Conservation (phyloP, 2,329 filamentous ascomycete genomes). For the Hortaea werneckii region DNA sequence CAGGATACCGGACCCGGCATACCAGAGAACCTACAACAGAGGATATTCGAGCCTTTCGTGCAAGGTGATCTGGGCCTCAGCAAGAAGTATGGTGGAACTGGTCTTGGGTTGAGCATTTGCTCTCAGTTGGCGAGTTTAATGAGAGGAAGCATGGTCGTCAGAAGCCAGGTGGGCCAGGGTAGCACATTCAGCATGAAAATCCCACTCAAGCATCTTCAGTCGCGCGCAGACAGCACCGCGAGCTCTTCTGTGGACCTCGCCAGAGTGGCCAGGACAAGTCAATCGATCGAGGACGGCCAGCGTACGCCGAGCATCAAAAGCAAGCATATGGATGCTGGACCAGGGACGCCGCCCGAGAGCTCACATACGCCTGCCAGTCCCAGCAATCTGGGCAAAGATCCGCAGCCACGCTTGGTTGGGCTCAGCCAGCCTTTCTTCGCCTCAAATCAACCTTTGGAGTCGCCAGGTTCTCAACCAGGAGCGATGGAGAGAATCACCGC, state of each 20-base stretch:
- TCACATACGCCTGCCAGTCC: slow-evolving; percentile 8
- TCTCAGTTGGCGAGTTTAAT: slow-evolving; percentile 75
- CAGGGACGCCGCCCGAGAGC: neutral
- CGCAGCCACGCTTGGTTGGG: slow-evolving; percentile 69
- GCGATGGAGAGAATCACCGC: slow-evolving; percentile 56
- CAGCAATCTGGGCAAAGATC: slow-evolving; percentile 35
- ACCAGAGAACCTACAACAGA: slow-evolving; percentile 62
- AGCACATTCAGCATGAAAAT: slow-evolving; percentile 77
- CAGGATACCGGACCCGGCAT: slow-evolving; percentile 84
- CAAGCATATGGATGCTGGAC: slow-evolving; percentile 7
- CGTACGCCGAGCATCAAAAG: slow-evolving; percentile 9
- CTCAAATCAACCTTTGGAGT: slow-evolving; percentile 36
- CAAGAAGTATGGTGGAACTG: slow-evolving; percentile 84
- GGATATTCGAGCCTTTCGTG: slow-evolving; percentile 88
- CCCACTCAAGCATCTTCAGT: slow-evolving; percentile 65
- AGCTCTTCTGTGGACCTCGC: slow-evolving; percentile 23
- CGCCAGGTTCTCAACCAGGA: slow-evolving; percentile 51
- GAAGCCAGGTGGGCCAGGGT: slow-evolving; percentile 62
- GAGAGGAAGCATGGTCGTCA: slow-evolving; percentile 64
- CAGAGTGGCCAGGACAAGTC: slow-evolving; percentile 3
- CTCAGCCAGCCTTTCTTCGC: slow-evolving; percentile 75
- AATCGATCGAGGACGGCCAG: slow-evolving; percentile 9
- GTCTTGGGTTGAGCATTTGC: slow-evolving; percentile 79
- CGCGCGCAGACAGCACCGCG: slow-evolving; percentile 48
- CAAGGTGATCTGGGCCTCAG: slow-evolving; percentile 84